Evolutionary conservation across 2,329 filamentous ascomycete genomes (phyloP).

Genomic region (Emmonsia crescens): DNA sequence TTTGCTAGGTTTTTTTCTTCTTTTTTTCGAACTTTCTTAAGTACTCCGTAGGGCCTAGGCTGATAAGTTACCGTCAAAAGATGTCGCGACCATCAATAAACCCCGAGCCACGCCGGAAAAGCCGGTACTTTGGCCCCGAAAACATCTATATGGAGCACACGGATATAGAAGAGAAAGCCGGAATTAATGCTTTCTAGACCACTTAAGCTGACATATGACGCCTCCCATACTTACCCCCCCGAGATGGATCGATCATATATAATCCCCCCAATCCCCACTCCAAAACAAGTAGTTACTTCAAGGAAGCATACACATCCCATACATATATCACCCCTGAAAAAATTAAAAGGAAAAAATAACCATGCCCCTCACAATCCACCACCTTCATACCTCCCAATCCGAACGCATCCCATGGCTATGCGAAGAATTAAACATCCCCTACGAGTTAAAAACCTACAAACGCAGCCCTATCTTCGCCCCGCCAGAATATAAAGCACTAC

Average conservation of each 20-base stretch:
- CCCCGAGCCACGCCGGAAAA: not conserved
- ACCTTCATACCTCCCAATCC: conserved; percentile 49
- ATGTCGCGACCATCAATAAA: not conserved
- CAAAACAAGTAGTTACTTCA: no score
- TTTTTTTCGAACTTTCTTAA: not conserved
- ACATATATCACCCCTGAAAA: not conserved
- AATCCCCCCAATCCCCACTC: not conserved
- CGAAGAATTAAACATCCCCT: conserved; percentile 51
- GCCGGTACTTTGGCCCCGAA: not conserved
- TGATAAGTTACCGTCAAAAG: not conserved
- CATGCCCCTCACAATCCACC: conserved; percentile 36
- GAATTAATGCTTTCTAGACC: not conserved
- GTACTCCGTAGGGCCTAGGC: not conserved
- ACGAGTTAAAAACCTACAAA: conserved; percentile 39
- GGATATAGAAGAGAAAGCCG: not conserved
- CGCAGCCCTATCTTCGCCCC: conserved; percentile 36
- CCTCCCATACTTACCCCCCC: not conserved
- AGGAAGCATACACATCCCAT: not conserved
- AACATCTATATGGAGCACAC: not conserved
- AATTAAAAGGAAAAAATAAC: not conserved
- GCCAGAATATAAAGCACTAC: conserved; percentile 32
- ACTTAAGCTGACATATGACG: not conserved
- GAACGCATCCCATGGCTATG: conserved; percentile 55
- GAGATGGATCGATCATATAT: not conserved
- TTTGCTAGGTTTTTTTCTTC: not conserved